Evolutionary conservation across 1,284 basidiomycete genomes (phyloP), one percentile per base, ranked within the genome.

Genomic region (Ceratorhiza oryzae-sativae): DNA sequence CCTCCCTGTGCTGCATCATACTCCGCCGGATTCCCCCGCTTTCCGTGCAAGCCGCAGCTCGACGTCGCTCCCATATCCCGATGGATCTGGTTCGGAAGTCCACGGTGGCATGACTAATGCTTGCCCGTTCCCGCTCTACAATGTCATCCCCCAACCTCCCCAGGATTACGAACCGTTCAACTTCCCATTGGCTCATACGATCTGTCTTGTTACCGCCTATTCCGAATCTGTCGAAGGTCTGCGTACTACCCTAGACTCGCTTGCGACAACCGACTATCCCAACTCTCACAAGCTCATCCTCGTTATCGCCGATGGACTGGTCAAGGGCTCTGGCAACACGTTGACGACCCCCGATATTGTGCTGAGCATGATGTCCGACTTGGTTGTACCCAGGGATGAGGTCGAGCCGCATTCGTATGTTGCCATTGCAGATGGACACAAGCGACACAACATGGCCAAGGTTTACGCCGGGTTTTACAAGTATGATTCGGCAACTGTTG

Each of bases 391-490:
- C 10, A 6, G 23, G 23, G 49, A 51, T 39, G 94, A 98, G 73
- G 95, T 98, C 60, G 94, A 98, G 79, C 85, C 95, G 8, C 92
- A 97, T 78, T 97, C 95, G 61, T 99, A 99, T 79, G 95, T 98
- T 56, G 95, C 97, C 73, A 98, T 99, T 77, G 97, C 97, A 27
- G 96, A 99, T 80, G 97, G 97, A 36, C 94, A 98, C 85, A 99
- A 98, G 84, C 88, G 94, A 25, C 97, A 98, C 86, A 99, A 99
- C 82, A 97, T 97, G 95, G 97, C 97, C 73, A 97, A 97, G 83
- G 95, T 99, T 53, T 98, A 92, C 78, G 95, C 97, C 39, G 97
- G 97, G 3, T 99, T 95, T 84, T 99, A 99, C 82, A 88, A 90
- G 75, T 99, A 99, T 81, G 95, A 98, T 80, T 88, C 95, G 78